Percentiles rank a stretch among this genome's conserved stretches.
Evolutionary conservation across 1,139 yeast species (phyloP).

Genomic region (Candida pseudocylindracea): DNA sequence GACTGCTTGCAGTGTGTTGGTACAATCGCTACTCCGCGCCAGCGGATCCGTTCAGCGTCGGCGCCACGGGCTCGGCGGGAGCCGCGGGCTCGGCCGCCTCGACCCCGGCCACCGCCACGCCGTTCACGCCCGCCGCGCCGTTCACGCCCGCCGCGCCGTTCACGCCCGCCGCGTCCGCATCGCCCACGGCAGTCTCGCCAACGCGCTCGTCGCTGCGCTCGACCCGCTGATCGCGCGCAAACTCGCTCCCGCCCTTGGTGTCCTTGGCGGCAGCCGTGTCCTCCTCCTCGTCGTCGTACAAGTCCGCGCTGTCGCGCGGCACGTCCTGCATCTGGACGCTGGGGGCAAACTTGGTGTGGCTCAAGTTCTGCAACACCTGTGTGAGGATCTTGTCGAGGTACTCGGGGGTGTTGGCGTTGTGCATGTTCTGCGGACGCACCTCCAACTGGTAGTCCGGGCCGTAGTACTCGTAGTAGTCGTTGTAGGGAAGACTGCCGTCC

Average conservation of each 20-base stretch:
- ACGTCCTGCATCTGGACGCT: conserved; percentile 84
- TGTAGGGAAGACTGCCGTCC: conserved; percentile 77
- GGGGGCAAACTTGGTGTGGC: conserved; percentile 84
- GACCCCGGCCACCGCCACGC: too few species aligned
- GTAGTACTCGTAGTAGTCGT: conserved; percentile 89
- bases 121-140: too few species aligned
- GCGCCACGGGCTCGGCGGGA: too few species aligned
- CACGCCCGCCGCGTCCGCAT: too few species aligned
- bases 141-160: too few species aligned
- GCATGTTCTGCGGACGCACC: conserved; percentile 91
- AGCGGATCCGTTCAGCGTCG: too few species aligned
- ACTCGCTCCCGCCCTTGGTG: conserved; percentile 78
- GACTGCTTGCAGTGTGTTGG: too few species aligned
- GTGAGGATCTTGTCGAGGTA: conserved; percentile 70
- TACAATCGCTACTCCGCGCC: too few species aligned
- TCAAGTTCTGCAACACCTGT: conserved; percentile 58
- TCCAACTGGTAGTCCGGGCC: conserved; percentile 92
- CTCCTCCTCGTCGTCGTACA: conserved; percentile 56
- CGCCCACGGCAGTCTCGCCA: too few species aligned
- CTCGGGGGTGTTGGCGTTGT: conserved; percentile 87
- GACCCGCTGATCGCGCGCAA: conserved; percentile 54
- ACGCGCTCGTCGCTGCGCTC: conserved; percentile 33
- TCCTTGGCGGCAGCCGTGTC: conserved; percentile 57
- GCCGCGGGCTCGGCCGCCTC: too few species aligned
- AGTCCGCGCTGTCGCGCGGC: conserved; percentile 70